These are phyloP conservation scores for Mycena rebaudengoi DNA, from an alignment of 768 basidiomycete species.

Conservation along the genomic window DNA sequence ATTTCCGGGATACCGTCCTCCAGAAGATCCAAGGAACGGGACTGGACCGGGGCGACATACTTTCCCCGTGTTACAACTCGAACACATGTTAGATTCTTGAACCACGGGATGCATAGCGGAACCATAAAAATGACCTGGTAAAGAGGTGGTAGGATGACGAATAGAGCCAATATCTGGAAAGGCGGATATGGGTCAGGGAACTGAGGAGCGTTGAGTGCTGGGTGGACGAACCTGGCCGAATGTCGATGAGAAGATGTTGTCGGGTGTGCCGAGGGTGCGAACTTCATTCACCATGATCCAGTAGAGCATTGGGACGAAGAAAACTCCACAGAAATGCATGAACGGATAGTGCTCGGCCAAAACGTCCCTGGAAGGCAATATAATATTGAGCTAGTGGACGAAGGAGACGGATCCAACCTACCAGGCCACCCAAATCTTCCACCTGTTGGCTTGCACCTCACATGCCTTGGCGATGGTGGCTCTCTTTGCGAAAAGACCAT, in stretches of 20 bases:
- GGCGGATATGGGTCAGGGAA: neutral
- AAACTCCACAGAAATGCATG: slow-evolving; percentile 11
- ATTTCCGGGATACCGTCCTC: slow-evolving; percentile 5
- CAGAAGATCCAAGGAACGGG: neutral
- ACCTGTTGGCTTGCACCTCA: neutral
- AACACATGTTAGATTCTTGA: neutral
- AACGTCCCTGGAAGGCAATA: neutral
- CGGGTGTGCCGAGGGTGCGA: neutral
- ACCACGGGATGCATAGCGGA: neutral
- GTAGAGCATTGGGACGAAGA: slow-evolving; percentile 5
- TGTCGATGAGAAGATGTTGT: slow-evolving; percentile 1
- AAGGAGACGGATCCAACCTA: neutral
- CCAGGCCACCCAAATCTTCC: slow-evolving; percentile 18
- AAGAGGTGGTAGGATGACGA: slow-evolving; percentile 9
- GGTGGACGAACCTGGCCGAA: slow-evolving; percentile 12
- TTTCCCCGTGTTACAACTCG: neutral
- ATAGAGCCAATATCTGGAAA: slow-evolving; percentile 4
- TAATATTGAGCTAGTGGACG: neutral
- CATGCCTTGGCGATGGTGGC: neutral
- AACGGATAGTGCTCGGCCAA: slow-evolving; percentile 7
- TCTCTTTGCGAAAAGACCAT: neutral
- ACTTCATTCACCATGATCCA: slow-evolving; percentile 6
- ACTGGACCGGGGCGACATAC: neutral
- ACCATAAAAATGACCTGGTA: neutral
- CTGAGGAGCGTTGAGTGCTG: neutral